Base-by-base conservation (phyloP, 2,329 filamentous ascomycete genomes). In the Karstenula rhodostoma region DNA sequence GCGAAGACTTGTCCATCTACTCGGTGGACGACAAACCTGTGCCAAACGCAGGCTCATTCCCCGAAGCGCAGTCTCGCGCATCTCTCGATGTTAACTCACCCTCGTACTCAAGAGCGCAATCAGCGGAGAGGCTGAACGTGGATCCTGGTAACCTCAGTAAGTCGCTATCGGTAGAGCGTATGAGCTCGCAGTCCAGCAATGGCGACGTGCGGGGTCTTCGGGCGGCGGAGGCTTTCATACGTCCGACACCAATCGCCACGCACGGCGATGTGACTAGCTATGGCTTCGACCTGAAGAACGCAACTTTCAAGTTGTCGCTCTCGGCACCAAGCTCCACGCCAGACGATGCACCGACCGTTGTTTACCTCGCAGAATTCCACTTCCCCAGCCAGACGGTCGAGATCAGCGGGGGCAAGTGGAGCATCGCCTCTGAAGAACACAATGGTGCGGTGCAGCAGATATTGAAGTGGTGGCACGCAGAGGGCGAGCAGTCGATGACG, bases 1-100 rank as follows among this genome's bases (percentile, higher is more conserved):
- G 95, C 49, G 95, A 99, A 77, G 95, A 99, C 75, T 80, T 99
- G 35, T 97, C 94, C 5, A 95, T 99, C 57, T 90, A 89, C 74
- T 97, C 93, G 0, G 69, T 87, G 5, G 94, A 99, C 73, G 96
- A 99, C 77, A 89, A 88, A 33, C 80, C 85, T 51, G 77, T 89
- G 1, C 83, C 81, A 22, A 52, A 52, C 33, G 71, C 76, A 50
- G 73, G 78, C n/a, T 67, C 71, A 75, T 90, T 42, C 84, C 86
- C 82, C 73, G 60, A 79, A 71, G 80, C 76, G 55, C 81, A 78
- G 49, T 86, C 86, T 1, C 82, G 83, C 0, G 75, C 82, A 4
- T 86, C 81, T 49, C 73, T 86, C 50, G 75, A 80, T 75, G 66
- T 77, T n/a, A 72, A 74, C 15, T 86, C 83, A 22, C 84, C 86